These are phyloP conservation scores for Inga leiocalycina DNA, from an alignment of 306 rosid genomes.

Conservation along the genomic window DNA sequence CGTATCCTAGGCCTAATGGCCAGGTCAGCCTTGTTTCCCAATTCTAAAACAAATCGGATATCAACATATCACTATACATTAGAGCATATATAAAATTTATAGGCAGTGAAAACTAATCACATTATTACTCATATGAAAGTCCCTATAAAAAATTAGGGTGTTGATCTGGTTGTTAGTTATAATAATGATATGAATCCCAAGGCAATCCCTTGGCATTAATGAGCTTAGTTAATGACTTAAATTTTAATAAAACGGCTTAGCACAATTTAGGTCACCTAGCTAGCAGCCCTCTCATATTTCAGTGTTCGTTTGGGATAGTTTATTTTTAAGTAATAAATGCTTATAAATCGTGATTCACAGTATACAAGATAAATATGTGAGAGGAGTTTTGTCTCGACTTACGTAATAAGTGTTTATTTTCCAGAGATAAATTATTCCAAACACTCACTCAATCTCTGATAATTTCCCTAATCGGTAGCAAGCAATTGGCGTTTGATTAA, in stretches of 20 bases:
- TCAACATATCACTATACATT: background rate
- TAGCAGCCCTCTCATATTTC: background rate
- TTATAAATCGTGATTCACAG: no score
- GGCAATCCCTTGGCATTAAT: background rate
- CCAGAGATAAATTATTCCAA: no score
- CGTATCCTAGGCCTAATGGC: no score
- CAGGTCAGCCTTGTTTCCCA: no score
- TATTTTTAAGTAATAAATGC: no score
- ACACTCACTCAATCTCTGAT: background rate
- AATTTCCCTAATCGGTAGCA: background rate
- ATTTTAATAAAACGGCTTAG: background rate
- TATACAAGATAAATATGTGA: no score
- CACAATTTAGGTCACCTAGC: background rate
- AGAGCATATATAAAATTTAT: no score
- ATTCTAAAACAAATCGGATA: background rate
- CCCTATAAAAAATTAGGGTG: background rate
- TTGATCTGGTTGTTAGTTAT: background rate
- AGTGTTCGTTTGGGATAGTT: background rate
- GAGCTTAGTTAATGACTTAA: background rate
- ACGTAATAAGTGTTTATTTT: no score
- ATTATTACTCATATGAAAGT: no score
- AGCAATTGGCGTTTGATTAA: background rate
- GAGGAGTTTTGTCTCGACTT: no score
- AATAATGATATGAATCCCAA: background rate
- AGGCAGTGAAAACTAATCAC: no score